Base-by-base conservation (phyloP, 140 eudicot species). In the Ambrosia hybrid region DNA sequence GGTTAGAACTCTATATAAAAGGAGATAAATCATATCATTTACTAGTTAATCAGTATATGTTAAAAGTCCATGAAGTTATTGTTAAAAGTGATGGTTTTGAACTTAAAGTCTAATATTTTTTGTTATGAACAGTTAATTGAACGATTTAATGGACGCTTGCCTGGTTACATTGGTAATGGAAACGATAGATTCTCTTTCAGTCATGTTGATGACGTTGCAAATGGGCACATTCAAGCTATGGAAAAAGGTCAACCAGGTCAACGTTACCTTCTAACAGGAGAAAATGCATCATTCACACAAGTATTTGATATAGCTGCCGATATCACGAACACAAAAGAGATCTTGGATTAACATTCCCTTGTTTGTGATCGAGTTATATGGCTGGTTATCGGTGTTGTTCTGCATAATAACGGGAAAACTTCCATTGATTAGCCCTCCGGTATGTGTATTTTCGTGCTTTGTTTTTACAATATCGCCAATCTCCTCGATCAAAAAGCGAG, bases 261-360 rank as follows among this genome's bases (percentile, higher is more conserved):
- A 81, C 83, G 98, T 73, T 92, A 92, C 70, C 92, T 92, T 80
- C 98, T 92, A 67, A 85, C 98, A 0, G 98, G 98, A 62, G 96
- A 92, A 78, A 92, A 89, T 81, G 96, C 92, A 39, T 92, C 98
- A 6, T 89, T 92, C 76, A 70, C 57, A 76, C 79, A 92, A 72
- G 88, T 92, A 10, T 92, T 92, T 71, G 96, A 92, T 64, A 52
- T 83, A 34, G 85, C 91, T 65, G 98, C 98, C 3, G 64, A 63
- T 57, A 73, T 92, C 43, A 92, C 96, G 65, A 51, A 76, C 51
- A 89, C 95, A 65, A 76, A 69, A 71, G 57, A 84, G 63, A 67
- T 95, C 96, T 68, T 63, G 82, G 72, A 74, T 92, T 67, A 58
- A 43, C 70, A 87, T 89, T 76, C 95, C 96, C 2, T 56, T 92